A percentile compares a stretch with the other conserved stretches of the same genome.
phyloP scores from a whole-genome alignment of 179 eudicot species.

The Amaranthus tricolor region DNA sequence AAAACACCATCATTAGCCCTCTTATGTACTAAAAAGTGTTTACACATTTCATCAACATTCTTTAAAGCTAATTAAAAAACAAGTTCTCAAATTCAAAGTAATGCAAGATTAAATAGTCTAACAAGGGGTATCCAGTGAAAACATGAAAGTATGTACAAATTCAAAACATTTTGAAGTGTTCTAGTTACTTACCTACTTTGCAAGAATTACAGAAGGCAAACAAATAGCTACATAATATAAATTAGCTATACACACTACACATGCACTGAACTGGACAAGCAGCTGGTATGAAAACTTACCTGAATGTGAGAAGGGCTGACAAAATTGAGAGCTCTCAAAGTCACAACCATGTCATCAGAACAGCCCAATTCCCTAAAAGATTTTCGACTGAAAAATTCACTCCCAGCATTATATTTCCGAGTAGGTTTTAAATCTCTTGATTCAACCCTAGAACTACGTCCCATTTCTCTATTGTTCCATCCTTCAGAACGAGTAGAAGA shows the following conservation, averaged over 20 bases:
- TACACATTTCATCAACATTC: neutral
- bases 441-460: conserved; percentile 25
- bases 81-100: neutral
- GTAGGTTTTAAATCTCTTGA: conserved; percentile 28
- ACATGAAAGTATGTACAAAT: neutral
- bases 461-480: conserved; percentile 52
- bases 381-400: conserved; percentile 72
- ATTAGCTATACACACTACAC: neutral
- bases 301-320: conserved; percentile 78
- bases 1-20: neutral
- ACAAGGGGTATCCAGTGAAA: neutral
- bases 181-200: neutral
- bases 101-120: neutral
- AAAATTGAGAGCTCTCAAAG: conserved; percentile 53
- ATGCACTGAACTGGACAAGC: conserved; percentile 13
- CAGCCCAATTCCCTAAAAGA: conserved; percentile 69
- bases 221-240: neutral
- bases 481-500: conserved; percentile 43
- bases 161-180: neutral
- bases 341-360: conserved; percentile 54
- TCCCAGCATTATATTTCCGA: conserved; percentile 40
- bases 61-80: neutral
- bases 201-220: conserved; percentile 5
- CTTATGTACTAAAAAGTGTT: neutral
- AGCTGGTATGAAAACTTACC: conserved; percentile 38